Conservation (phyloP, 306 rosid genomes). For the peach (Prunus persica) region DNA sequence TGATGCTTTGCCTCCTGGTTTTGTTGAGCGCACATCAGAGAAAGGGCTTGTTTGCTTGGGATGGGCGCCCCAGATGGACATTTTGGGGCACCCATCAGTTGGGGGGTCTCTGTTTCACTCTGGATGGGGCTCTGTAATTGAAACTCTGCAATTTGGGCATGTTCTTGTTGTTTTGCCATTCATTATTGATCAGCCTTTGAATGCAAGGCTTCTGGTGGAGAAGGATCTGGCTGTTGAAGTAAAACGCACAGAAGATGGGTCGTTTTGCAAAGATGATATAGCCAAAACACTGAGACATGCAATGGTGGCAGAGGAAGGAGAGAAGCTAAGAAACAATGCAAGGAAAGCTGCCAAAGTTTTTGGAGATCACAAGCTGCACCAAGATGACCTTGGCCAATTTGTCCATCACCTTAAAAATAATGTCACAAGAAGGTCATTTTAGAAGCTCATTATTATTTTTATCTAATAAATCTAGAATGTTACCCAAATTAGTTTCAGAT, state of each 20-base stretch:
- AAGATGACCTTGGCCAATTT: conserved; percentile 13
- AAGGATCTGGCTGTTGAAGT: conserved; percentile 39
- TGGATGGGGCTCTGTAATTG: conserved; percentile 51
- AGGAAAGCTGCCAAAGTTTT: conserved; percentile 21
- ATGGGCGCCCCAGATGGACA: conserved; percentile 39
- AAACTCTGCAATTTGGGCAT: conserved; percentile 41
- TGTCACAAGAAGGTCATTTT: not conserved
- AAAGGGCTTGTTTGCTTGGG: conserved; percentile 31
- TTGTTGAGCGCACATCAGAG: conserved; percentile 16
- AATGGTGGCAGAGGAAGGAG: conserved; percentile 36
- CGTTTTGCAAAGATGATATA: conserved; percentile 28
- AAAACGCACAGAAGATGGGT: conserved; percentile 33
- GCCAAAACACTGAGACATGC: conserved; percentile 30
- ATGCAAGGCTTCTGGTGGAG: conserved; percentile 40
- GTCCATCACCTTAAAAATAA: conserved; percentile 1
- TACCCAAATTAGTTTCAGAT: too few relatives aligned
- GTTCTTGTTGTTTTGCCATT: conserved; percentile 37
- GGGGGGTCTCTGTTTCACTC: conserved; percentile 46
- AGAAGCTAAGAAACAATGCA: conserved; percentile 26
- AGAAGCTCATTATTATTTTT: too few relatives aligned
- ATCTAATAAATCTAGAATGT: too few relatives aligned
- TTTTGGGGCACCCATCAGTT: conserved; percentile 35
- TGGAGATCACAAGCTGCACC: conserved; percentile 22
- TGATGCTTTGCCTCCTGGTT: conserved; percentile 33
- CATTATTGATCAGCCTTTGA: conserved; percentile 34